phyloP scores from a whole-genome alignment of 2,329 filamentous ascomycete genomes.

The Dryadomyces quercivorus region DNA sequence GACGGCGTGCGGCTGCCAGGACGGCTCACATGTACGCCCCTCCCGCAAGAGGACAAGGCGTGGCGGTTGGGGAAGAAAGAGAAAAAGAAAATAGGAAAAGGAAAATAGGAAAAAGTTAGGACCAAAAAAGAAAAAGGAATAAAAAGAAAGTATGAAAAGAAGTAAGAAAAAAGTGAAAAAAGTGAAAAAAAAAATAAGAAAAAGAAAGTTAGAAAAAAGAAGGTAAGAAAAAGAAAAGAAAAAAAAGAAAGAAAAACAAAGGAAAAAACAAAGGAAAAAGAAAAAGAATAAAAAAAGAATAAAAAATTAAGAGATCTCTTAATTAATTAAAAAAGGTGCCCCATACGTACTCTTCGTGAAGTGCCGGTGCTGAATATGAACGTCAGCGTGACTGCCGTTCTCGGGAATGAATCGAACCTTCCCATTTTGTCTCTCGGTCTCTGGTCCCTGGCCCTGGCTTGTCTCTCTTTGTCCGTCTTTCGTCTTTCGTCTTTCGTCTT shows the following conservation, averaged over 20 bases:
- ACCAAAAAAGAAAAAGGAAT: background rate
- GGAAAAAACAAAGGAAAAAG: background rate
- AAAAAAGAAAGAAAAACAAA: background rate
- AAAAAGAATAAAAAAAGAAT: background rate
- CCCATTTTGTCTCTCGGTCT: background rate
- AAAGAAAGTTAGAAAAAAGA: background rate
- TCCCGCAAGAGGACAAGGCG: no score
- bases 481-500: background rate
- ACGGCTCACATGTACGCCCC: background rate
- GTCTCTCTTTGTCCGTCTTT: conserved; percentile 1
- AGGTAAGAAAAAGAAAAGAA: background rate
- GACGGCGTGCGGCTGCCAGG: background rate
- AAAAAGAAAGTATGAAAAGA: background rate
- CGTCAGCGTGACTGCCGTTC: background rate
- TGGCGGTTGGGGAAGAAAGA: no score
- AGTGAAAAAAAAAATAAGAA: background rate
- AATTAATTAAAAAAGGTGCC: no score
- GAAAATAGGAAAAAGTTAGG: background rate
- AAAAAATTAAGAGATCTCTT: background rate
- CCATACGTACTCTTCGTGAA: no score
- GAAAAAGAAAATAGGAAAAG: background rate
- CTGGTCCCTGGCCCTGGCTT: background rate
- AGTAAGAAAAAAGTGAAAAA: background rate
- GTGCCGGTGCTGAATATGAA: background rate
- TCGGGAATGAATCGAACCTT: background rate